Percentiles rank a stretch among this genome's conserved stretches.
Evolutionary conservation across 768 basidiomycete species (phyloP).

Genomic region (Strobilomyces confusus): DNA sequence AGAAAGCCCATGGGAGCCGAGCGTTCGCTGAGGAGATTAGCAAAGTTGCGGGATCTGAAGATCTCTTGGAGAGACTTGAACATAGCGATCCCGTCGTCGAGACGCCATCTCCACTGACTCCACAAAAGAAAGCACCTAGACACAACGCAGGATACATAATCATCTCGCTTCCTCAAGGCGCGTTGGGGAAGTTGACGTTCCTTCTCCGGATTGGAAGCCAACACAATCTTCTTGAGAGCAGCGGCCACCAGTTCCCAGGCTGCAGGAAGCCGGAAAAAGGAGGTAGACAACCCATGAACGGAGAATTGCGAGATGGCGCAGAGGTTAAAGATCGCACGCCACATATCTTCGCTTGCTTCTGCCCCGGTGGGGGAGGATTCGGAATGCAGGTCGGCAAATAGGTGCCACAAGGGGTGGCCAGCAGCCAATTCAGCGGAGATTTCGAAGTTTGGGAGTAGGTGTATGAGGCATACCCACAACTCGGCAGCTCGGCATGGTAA

Average conservation of each 20-base stretch:
- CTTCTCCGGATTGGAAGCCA: conserved; percentile 43
- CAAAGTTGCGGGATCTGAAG: conserved; percentile 74
- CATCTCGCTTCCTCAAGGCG: conserved; percentile 54
- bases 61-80: conserved; percentile 65
- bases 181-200: conserved; percentile 38
- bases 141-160: conserved; percentile 65
- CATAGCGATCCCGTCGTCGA: conserved; percentile 51
- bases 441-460: conserved; percentile 40
- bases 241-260: conserved; percentile 63
- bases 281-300: conserved; percentile 41
- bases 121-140: conserved; percentile 72
- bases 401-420: conserved; percentile 43
- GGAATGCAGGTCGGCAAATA: conserved; percentile 36
- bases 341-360: conserved; percentile 61
- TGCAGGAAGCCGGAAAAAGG: conserved; percentile 40
- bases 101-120: conserved; percentile 73
- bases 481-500: conserved; percentile 49
- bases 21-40: conserved; percentile 59
- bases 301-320: conserved; percentile 81
- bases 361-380: conserved; percentile 32
- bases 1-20: conserved; percentile 74
- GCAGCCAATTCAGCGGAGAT: conserved; percentile 13
- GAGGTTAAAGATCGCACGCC: conserved; percentile 65
- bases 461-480: conserved; percentile 71
- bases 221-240: conserved; percentile 56